phyloP scores from a whole-genome alignment of 495 filamentous ascomycete genomes.

The Rostrohypoxylon terebratum region DNA sequence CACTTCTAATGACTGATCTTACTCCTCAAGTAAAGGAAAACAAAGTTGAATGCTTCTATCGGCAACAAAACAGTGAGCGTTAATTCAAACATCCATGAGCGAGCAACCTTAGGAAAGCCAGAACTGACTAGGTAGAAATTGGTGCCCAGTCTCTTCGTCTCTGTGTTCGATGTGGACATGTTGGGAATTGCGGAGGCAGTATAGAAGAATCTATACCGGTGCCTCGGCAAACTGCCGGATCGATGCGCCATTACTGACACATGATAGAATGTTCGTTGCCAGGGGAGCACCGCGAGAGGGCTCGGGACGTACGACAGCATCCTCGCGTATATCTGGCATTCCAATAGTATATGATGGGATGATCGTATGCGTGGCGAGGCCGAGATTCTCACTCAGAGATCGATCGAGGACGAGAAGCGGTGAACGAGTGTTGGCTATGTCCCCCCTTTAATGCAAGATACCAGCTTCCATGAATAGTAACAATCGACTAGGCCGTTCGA shows the following conservation, averaged over 20 bases:
- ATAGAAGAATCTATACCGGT: not conserved
- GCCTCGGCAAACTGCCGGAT: not conserved
- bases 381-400: not conserved
- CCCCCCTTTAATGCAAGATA: conserved; percentile 11
- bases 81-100: no score
- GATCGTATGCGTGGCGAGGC: not conserved
- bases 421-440: not conserved
- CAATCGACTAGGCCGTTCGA: conserved; percentile 7
- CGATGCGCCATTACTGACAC: not conserved
- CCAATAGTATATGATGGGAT: not conserved
- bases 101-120: no score
- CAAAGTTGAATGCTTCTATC: no score
- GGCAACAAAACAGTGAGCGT: no score
- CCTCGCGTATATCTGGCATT: not conserved
- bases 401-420: conserved; percentile 6
- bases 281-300: not conserved
- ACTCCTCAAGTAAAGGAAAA: no score
- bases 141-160: not conserved
- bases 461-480: conserved; percentile 21
- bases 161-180: not conserved
- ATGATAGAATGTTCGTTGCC: conserved; percentile 2
- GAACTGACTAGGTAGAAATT: not conserved
- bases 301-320: not conserved
- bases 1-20: no score
- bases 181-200: not conserved